Conservation (phyloP, 768 basidiomycete genomes). For the Rhizopogon sp. region DNA sequence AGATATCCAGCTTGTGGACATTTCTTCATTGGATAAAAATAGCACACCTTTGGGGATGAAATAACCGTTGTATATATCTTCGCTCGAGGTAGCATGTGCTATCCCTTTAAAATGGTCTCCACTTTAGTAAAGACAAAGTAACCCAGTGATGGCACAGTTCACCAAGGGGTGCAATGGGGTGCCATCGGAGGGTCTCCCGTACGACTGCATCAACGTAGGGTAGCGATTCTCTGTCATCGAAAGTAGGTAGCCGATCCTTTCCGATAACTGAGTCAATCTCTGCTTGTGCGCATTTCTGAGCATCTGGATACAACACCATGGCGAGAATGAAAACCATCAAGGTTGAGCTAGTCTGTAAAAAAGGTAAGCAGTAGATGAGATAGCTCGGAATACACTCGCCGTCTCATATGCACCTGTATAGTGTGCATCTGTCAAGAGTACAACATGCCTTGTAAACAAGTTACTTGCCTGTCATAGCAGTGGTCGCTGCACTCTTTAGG, state of each 20-base stretch:
- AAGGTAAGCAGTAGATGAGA: background rate
- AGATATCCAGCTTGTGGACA: too few species aligned
- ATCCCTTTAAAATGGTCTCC: background rate
- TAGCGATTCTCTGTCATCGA: background rate
- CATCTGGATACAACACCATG: constrained; percentile 6
- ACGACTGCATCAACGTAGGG: background rate
- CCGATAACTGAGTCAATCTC: constrained; percentile 9
- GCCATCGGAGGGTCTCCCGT: background rate
- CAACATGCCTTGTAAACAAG: background rate
- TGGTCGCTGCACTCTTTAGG: constrained; percentile 6
- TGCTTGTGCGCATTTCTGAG: constrained; percentile 9
- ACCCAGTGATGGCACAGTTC: too few species aligned
- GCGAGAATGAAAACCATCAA: constrained; percentile 4
- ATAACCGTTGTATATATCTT: constrained; percentile 35
- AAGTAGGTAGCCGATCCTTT: background rate
- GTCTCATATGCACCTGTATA: constrained; percentile 16
- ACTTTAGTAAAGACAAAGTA: background rate
- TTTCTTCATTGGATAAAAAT: background rate
- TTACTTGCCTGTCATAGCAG: constrained; percentile 11
- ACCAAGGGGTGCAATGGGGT: background rate
- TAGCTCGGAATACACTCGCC: background rate
- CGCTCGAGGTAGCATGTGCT: constrained; percentile 6
- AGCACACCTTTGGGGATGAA: constrained; percentile 21
- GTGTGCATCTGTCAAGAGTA: background rate
- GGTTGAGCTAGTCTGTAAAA: constrained; percentile 6